Percentiles rank a stretch among this genome's conserved stretches.
These are phyloP conservation scores for Fusarium odoratissimum DNA, from an alignment of 2,329 filamentous ascomycete genomes.

Conservation along the genomic window DNA sequence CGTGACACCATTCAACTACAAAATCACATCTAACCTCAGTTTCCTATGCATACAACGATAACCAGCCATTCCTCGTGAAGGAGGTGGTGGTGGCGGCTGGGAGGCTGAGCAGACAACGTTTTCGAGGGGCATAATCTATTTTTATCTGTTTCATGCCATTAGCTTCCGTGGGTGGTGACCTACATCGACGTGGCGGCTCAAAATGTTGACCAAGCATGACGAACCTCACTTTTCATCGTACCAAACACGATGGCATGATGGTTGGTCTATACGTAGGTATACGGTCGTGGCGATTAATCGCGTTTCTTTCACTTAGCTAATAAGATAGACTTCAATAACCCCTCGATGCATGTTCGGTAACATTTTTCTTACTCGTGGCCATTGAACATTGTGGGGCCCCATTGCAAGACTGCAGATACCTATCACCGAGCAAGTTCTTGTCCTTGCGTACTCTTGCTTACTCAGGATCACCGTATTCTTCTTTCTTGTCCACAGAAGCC, in stretches of 20 bases:
- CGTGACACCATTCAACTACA: not conserved
- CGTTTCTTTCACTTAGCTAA: constrained; percentile 1
- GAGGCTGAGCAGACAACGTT: constrained; percentile 34
- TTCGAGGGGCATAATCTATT: constrained; percentile 24
- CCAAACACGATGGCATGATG: constrained; percentile 1
- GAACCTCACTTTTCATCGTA: not conserved
- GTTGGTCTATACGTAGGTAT: not conserved
- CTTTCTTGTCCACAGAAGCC: constrained; percentile 46
- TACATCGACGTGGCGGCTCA: constrained; percentile 26
- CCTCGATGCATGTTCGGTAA: not conserved
- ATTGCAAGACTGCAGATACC: not conserved
- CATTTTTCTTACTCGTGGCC: not conserved
- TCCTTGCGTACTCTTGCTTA: constrained; percentile 39
- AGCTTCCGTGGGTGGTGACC: not conserved
- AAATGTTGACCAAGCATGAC: constrained; percentile 4
- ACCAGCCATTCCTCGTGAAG: constrained; percentile 3
- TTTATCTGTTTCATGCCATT: constrained; percentile 33
- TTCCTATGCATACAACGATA: not conserved
- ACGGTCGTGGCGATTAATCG: not conserved
- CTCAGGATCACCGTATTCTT: constrained; percentile 54
- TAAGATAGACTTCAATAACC: not conserved
- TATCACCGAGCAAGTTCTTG: not conserved
- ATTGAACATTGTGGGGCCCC: not conserved
- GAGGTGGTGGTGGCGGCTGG: constrained; percentile 10
- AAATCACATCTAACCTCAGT: constrained; percentile 19